Percentiles rank a stretch among this genome's conserved stretches.
phyloP scores from a whole-genome alignment of 2,329 filamentous ascomycete genomes.

The Daldinia sp. region DNA sequence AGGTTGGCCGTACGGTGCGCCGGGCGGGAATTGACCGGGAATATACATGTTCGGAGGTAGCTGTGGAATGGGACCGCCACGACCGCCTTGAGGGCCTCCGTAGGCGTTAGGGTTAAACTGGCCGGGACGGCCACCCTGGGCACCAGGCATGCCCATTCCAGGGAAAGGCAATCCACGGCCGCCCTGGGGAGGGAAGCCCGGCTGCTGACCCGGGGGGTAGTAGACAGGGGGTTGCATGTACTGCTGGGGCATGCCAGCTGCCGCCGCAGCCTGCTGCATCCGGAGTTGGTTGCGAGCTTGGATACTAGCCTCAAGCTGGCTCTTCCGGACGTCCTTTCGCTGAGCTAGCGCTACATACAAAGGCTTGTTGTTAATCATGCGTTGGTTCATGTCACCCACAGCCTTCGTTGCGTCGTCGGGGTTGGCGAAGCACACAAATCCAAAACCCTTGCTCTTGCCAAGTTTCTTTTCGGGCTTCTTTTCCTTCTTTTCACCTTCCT shows the following conservation, averaged over 20 bases:
- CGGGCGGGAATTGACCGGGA: constrained; percentile 82
- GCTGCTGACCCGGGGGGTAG: constrained; percentile 86
- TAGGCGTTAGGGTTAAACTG: constrained; percentile 83
- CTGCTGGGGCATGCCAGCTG: constrained; percentile 87
- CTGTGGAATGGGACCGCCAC: constrained; percentile 82
- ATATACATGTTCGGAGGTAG: constrained; percentile 91
- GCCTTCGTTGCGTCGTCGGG: constrained; percentile 99
- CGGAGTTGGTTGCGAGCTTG: constrained; percentile 98
- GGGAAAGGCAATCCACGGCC: constrained; percentile 76
- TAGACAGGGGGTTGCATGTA: constrained; percentile 93
- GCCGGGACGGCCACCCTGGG: constrained; percentile 84
- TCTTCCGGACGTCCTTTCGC: constrained; percentile 99
- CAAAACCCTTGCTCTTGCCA: constrained; percentile 99
- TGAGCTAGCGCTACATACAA: constrained; percentile 98
- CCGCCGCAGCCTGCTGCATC: constrained; percentile 96
- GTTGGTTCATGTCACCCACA: constrained; percentile 99
- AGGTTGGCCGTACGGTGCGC: constrained; percentile 81
- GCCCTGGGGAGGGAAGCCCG: constrained; percentile 73
- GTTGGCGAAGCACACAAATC: constrained; percentile 99
- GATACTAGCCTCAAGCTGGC: constrained; percentile 98
- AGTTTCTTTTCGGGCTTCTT: constrained; percentile 75
- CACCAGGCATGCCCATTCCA: constrained; percentile 74
- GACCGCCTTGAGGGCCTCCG: constrained; percentile 85
- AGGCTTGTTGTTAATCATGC: constrained; percentile 97
- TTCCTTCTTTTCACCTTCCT: constrained; percentile 70